Base-by-base conservation (phyloP, 129 eudicot species). In the Rutidosis leptorrhynchoides region DNA sequence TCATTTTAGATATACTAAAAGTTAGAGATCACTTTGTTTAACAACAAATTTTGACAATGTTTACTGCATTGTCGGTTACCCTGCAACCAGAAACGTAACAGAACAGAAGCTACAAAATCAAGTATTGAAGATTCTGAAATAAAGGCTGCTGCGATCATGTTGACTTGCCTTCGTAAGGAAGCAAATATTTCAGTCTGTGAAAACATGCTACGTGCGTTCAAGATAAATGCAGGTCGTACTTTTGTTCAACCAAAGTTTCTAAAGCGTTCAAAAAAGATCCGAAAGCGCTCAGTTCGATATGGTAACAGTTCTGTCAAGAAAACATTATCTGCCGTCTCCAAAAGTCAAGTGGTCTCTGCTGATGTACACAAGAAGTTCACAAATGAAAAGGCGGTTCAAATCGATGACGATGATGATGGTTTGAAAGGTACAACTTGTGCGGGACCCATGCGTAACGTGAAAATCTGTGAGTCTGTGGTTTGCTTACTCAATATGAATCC, bases 131-230 rank as follows among this genome's bases (percentile, higher is more conserved):
- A 70, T 46, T 57, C 46, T 33, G 81, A 77, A 70, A 73, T 79
- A 74, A 79, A 73, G 53, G 78, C 70, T n/a, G 83, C 72, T n/a
- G 83, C 72, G 53, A 78, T 72, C 78, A 65, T 78, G 5, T 60
- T 78, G 74, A 78, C 82, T 27, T 45, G 49, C 43, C 83, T 25
- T 73, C 70, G 67, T 55, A 64, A 73, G 15, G 55, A 64, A 55
- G 68, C 54, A 51, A 67, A 68, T 17, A 29, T 40, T 46, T 48
- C 59, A 56, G 56, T 30, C 62, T 5, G 17, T 72, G 64, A 22
- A 16, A 51, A 17, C 6, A 49, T 11, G 11, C 46, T 40, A 40
- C n/a, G n/a, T 12, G 46, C n/a, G 4, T 1, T 40, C n/a, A 16
- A 40, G 46, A 12, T 51, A 49, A 45, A 66, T 52, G 66, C 28